phyloP scores from a whole-genome alignment of 108 stramenopile genomes.

The Pseudonitzschia multiseries region DNA sequence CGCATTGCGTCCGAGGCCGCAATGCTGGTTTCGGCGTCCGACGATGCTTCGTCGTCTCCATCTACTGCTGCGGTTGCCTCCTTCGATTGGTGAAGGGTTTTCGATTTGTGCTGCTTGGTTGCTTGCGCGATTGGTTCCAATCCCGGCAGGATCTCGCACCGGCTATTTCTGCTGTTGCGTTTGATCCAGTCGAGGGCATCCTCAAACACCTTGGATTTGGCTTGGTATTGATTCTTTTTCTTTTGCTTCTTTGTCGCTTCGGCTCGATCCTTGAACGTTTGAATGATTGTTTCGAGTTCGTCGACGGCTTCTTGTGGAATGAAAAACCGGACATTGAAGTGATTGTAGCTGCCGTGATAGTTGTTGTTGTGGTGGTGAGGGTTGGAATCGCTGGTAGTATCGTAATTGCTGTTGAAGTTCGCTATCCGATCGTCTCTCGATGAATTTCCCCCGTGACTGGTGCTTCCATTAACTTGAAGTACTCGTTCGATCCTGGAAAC shows the following conservation, averaged over 20 bases:
- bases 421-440: conserved; percentile 54
- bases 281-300: conserved; percentile 27
- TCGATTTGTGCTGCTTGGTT: neutral
- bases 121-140: neutral
- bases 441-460: conserved; percentile 3
- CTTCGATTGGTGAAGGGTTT: neutral
- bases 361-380: neutral
- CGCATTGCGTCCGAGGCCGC: neutral
- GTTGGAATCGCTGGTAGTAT: conserved; percentile 3
- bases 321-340: conserved; percentile 17
- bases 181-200: conserved; percentile 37
- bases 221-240: neutral
- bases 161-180: conserved; percentile 20
- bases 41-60: neutral
- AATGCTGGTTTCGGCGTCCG: neutral
- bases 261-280: conserved; percentile 15
- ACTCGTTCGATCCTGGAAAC: conserved; percentile 29
- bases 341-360: neutral
- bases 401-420: conserved; percentile 28
- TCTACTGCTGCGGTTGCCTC: conserved; percentile 7
- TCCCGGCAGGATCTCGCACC: conserved; percentile 10
- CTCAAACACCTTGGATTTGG: conserved; percentile 30
- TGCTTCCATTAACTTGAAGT: conserved; percentile 36
- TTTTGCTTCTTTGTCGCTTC: conserved; percentile 11
- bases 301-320: conserved; percentile 27